Conservation (phyloP, 2,329 filamentous ascomycete genomes). For the Chrysoporthe austroafricana region DNA sequence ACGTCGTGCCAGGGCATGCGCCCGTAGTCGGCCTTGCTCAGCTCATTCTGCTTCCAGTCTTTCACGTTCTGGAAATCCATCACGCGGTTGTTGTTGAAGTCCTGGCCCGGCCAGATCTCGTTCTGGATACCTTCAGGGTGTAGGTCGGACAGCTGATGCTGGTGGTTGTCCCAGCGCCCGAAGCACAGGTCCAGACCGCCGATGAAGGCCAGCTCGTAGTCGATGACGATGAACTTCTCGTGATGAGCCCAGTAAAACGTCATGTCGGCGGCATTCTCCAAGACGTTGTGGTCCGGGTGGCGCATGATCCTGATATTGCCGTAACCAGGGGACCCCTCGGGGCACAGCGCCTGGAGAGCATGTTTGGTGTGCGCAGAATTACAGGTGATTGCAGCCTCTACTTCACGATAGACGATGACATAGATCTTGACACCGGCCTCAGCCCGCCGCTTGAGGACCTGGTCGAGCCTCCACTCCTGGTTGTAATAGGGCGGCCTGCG, state of each 20-base stretch:
- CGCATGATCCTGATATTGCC: constrained; percentile 89
- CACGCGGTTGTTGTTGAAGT: constrained; percentile 97
- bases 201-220: constrained; percentile 89
- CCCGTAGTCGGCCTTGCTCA: constrained; percentile 88
- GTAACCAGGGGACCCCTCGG: constrained; percentile 77
- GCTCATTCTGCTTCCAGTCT: constrained; percentile 91
- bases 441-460: constrained; percentile 83
- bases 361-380: constrained; percentile 94
- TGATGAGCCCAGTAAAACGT: constrained; percentile 98
- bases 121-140: constrained; percentile 81
- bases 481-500: constrained; percentile 81
- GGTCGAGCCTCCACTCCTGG: constrained; percentile 86
- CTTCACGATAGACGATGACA: constrained; percentile 89
- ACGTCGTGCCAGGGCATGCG: constrained; percentile 99
- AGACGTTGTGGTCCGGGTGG: constrained; percentile 92
- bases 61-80: constrained; percentile 92
- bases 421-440: constrained; percentile 95
- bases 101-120: constrained; percentile 92
- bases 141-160: constrained; percentile 84
- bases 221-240: constrained; percentile 95
- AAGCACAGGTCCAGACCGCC: constrained; percentile 95
- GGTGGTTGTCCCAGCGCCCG: constrained; percentile 87
- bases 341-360: constrained; percentile 77
- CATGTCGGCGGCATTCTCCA: constrained; percentile 94
- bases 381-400: constrained; percentile 80